These are phyloP conservation scores for Solanum hybrid DNA, from an alignment of 305 asterid species.

Conservation along the genomic window DNA sequence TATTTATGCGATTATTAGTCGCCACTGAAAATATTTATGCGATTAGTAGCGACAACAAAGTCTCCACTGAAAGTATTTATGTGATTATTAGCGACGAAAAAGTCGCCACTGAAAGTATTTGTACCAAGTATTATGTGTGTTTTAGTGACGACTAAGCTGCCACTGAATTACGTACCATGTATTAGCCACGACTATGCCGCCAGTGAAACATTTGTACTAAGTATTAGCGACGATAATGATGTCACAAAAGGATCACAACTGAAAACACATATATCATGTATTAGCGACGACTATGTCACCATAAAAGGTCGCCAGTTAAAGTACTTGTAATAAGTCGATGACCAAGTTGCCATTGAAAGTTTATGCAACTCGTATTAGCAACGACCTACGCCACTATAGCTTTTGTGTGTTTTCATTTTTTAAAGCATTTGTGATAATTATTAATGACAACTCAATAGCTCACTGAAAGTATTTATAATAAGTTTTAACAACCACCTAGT, in stretches of 20 bases:
- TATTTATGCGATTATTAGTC: too few species aligned
- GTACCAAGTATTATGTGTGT: neutral
- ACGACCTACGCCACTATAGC: neutral
- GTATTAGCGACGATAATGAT: neutral
- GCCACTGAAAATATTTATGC: too few species aligned
- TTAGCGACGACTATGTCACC: neutral
- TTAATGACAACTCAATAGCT: neutral
- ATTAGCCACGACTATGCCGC: too few species aligned
- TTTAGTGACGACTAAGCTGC: neutral
- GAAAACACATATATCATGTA: neutral
- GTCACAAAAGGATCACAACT: neutral
- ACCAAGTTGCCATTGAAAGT: neutral
- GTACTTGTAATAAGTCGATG: neutral
- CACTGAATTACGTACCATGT: neutral
- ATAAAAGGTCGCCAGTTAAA: neutral
- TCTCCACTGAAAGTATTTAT: neutral
- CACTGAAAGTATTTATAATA: too few species aligned
- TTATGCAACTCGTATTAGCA: neutral
- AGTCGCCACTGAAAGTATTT: neutral
- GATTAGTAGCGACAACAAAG: too few species aligned
- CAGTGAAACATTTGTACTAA: neutral
- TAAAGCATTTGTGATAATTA: neutral
- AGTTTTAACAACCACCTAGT: neutral
- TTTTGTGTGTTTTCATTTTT: neutral
- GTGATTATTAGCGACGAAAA: neutral